Base-by-base conservation (phyloP, 1,284 basidiomycete species). In the Retiboletus flavoniger region DNA sequence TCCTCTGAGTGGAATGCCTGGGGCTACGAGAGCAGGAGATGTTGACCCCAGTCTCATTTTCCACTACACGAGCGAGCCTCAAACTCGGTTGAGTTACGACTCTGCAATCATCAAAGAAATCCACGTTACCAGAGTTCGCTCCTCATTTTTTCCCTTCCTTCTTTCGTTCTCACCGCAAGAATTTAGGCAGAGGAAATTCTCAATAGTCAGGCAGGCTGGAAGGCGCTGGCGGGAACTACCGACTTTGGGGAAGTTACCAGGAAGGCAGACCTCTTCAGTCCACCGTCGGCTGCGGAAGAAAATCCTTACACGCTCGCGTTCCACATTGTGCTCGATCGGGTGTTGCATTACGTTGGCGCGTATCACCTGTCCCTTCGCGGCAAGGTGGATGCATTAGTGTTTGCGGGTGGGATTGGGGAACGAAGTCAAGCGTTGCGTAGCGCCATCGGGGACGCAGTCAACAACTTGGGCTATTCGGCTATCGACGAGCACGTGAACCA, bases 321-420 rank as follows among this genome's bases (percentile, higher is more conserved):
- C 67, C 76, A 85, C 19, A 72, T 93, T 38, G 84, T 93, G 66
- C 74, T 87, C 16, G 91, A 94, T 68, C 78, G 90, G 28, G 78
- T 94, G 45, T 64, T 90, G 54, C 79, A 82, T 55, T 93, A 79
- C 62, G 65, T 93, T 29, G 87, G 89, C 6, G 77, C 83, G 46
- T 94, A 92, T 67, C 82, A 87, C 59, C 72, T 90, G 62, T 87
- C 90, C 66, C 78, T 93, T 8, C 76, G 79, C 1, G 79, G 80
- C 26, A 51, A 72, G 58, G 81, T 93, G 7, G 88, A 93, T 67
- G 91, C 86, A 4, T 68, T 95, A 29, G 89, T 94, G 9, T 95
- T 95, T 67, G 80, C 89, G 0, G 93, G 92, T 4, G 92, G 92
- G 0, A 91, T 95, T 50, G 93, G 93, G 0, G 93, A 95, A 73